phyloP scores from a whole-genome alignment of 805 yeast genomes.

The Wickerhamiella domercqiae region DNA sequence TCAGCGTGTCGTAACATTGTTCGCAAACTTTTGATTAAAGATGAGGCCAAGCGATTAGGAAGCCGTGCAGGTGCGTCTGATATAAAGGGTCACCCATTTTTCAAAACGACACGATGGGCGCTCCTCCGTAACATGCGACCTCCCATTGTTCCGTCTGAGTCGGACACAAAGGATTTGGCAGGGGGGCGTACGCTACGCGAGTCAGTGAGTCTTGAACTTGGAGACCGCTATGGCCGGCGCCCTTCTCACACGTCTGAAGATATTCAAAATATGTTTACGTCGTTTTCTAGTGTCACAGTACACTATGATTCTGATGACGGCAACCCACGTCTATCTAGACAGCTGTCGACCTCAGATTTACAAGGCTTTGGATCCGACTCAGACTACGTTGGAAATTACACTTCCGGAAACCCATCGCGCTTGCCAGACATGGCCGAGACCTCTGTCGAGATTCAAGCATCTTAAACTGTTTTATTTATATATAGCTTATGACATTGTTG shows the following conservation, averaged over 20 bases:
- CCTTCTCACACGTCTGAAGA: conserved; percentile 15
- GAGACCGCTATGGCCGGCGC: conserved; percentile 16
- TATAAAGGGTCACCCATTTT: conserved; percentile 77
- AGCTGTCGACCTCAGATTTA: not conserved
- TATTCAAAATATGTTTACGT: conserved; percentile 15
- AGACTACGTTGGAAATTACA: not conserved
- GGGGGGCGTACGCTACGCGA: conserved; percentile 10
- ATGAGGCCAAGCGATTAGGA: conserved; percentile 78
- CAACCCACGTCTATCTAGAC: not conserved
- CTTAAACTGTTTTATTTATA: too few species aligned
- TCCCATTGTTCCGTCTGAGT: conserved; percentile 81
- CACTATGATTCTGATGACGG: conserved; percentile 13
- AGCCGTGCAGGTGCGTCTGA: conserved; percentile 92
- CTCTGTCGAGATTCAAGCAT: not conserved
- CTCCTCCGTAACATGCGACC: conserved; percentile 81
- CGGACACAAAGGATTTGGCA: not conserved
- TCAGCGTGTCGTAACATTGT: conserved; percentile 67
- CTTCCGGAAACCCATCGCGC: not conserved
- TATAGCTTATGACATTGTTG: too few species aligned
- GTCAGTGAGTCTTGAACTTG: conserved; percentile 16
- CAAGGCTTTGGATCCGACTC: not conserved
- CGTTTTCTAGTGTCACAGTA: conserved; percentile 18
- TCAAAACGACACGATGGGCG: conserved; percentile 92
- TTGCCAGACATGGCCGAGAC: not conserved
- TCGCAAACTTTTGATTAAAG: conserved; percentile 70